phyloP scores from a whole-genome alignment of 202 grass and related monocot genomes.

The Eragrostis tef region DNA sequence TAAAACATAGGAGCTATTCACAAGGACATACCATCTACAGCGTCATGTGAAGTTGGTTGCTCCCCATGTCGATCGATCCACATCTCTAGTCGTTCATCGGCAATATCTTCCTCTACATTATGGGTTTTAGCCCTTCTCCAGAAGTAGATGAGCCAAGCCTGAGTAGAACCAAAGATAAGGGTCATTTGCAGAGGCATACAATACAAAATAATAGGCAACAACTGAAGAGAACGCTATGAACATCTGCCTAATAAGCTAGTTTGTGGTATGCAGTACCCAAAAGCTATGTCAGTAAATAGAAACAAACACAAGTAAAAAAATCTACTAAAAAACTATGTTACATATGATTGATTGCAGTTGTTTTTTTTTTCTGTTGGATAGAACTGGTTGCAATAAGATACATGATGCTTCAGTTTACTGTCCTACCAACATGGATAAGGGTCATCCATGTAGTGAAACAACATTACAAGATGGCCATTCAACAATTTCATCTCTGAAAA shows the following conservation, averaged over 20 bases:
- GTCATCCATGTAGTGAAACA: background rate
- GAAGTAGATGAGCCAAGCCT: conserved; percentile 92
- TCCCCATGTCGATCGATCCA: conserved; percentile 70
- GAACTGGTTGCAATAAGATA: background rate
- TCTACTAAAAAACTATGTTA: no score
- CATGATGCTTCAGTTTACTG: background rate
- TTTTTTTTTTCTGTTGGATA: background rate
- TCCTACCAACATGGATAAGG: background rate
- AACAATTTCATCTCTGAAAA: background rate
- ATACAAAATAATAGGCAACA: background rate
- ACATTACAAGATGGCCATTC: conserved; percentile 3
- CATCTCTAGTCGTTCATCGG: conserved; percentile 73
- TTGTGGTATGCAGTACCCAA: background rate
- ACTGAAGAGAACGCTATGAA: background rate
- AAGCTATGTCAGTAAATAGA: background rate
- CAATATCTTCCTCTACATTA: conserved; percentile 82
- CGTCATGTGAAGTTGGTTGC: conserved; percentile 80
- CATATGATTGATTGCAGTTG: background rate
- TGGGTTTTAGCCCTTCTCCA: conserved; percentile 86
- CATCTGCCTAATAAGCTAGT: background rate
- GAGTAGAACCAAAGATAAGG: conserved; percentile 7
- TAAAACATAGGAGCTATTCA: background rate
- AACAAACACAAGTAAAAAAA: no score
- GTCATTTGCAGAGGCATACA: background rate
- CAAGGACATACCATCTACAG: conserved; percentile 72